Evolutionary conservation across 441 rosid species (phyloP).

Genomic region (Manihot esculenta): DNA sequence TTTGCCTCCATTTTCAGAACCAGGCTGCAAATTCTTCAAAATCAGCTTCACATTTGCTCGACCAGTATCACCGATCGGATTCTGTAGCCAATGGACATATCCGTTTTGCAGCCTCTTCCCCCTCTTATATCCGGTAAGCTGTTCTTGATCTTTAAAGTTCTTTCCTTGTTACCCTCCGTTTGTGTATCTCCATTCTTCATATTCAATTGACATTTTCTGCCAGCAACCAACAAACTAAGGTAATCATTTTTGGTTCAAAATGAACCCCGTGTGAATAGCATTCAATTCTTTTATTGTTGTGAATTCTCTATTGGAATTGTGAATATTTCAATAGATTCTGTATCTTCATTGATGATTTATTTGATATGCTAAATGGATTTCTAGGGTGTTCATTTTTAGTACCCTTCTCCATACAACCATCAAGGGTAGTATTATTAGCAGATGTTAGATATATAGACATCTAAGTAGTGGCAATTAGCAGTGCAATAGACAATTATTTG

Average conservation of each 20-base stretch:
- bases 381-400: neutral
- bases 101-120: slow-evolving; percentile 1
- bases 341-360: neutral
- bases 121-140: neutral
- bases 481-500: neutral
- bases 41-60: neutral
- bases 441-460: neutral
- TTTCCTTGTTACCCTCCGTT: neutral
- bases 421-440: neutral
- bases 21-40: neutral
- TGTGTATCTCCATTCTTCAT: no score
- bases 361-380: neutral
- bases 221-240: neutral
- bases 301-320: neutral
- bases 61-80: neutral
- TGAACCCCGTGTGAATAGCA: neutral
- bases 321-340: no score
- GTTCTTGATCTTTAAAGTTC: neutral
- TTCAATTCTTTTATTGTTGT: neutral
- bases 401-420: no score
- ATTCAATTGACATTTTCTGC: neutral
- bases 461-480: neutral
- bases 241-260: no score
- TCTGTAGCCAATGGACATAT: no score
- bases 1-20: neutral